Percentiles rank a stretch among this genome's conserved stretches.
Evolutionary conservation across 2,329 filamentous ascomycete species (phyloP).

Genomic region (Trichophyton simii): DNA sequence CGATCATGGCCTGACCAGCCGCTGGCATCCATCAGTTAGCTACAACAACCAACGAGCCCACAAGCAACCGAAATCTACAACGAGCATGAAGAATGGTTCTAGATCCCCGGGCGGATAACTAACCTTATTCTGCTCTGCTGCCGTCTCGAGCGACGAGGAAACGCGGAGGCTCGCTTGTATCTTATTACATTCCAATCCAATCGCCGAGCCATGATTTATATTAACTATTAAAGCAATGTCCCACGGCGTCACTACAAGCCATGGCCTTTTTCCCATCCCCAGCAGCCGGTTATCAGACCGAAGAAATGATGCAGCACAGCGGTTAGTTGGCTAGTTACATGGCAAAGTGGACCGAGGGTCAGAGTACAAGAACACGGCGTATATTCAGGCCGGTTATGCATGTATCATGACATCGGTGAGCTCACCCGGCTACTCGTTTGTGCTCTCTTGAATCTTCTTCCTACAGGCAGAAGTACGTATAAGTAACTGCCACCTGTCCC

Average conservation of each 20-base stretch:
- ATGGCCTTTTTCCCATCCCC: not conserved
- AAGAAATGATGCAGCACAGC: not conserved
- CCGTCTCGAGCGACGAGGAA: not conserved
- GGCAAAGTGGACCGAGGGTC: not conserved
- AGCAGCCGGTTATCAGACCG: not conserved
- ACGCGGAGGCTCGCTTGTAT: not conserved
- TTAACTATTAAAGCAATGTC: not conserved
- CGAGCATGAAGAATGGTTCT: not conserved
- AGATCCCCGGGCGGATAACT: not conserved
- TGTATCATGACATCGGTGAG: not conserved
- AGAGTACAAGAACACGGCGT: not conserved
- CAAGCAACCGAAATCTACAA: not conserved
- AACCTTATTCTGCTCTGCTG: too few relatives aligned
- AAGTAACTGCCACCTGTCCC: not conserved
- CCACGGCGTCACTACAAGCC: not conserved
- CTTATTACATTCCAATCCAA: not conserved
- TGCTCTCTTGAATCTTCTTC: not conserved
- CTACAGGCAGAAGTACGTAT: not conserved
- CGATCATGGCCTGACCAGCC: too few relatives aligned
- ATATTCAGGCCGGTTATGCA: not conserved
- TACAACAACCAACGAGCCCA: too few relatives aligned
- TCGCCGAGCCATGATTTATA: too few relatives aligned
- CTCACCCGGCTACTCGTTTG: not conserved
- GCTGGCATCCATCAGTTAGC: too few relatives aligned
- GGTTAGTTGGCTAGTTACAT: not conserved